Base-by-base conservation (phyloP, 75 land plant genomes). In the Selaginella moellendorffii region DNA sequence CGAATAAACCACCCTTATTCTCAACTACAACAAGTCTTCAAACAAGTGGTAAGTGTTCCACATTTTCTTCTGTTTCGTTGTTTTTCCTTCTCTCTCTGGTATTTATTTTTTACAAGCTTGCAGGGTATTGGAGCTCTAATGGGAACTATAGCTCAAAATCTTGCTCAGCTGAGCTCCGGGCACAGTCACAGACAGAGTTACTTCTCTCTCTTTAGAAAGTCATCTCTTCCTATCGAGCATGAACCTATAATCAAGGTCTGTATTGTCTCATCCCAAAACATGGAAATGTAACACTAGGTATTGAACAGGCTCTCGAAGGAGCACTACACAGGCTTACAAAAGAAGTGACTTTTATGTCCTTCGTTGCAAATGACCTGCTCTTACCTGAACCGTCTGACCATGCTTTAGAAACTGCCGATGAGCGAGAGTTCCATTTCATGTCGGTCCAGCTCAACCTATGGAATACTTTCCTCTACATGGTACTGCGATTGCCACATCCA, bases 1-100 rank as follows among this genome's bases (percentile, higher is more conserved):
- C 79, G 97, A 24, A 69, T 85, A 26, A 91, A 91, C 75, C 97
- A 91, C 75, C 97, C 97, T 54, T 88, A 91, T 29, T 91, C 97
- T 54, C 89, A 88, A 52, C 59, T 74, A 9, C 76, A 74, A 24
- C 72, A 63, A 28, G 71, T 74, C 23, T 69, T 74, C 29, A 70
- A 70, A 0, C 67, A 64, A 74, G 76, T 74, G 72, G 76, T 74
- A 54, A 17, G 72, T 53, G 26, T 58, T 14, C 46, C 5, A 36
- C 10, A 5, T n/a, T n/a, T n/a, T n/a, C n/a, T n/a, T n/a, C n/a
- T n/a, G n/a, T n/a, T n/a, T n/a, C n/a, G n/a, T n/a, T n/a, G n/a
- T n/a, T n/a, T n/a, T n/a, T n/a, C n/a, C n/a, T n/a, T n/a, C n/a
- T n/a, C n/a, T n/a, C n/a, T n/a, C n/a, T n/a, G n/a, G n/a, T n/a